Conservation (phyloP, 345 rosid species). For the Euclidium syriacum region DNA sequence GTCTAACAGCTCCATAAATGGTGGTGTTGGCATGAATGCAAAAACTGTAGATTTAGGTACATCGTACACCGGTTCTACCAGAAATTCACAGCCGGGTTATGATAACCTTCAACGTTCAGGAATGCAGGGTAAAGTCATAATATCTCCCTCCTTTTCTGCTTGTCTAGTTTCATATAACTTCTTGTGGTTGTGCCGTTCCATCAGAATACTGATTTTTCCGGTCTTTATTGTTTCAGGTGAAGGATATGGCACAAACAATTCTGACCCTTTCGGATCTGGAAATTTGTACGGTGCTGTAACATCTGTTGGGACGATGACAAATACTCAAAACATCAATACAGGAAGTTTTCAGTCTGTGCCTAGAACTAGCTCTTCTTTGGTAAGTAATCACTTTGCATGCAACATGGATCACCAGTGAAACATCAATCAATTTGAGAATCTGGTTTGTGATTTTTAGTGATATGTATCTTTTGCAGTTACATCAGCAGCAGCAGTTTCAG, state of each 20-base stretch:
- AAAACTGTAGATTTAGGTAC: conserved; percentile 43
- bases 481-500: conserved; percentile 74
- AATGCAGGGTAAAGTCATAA: conserved; percentile 52
- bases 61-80: conserved; percentile 49
- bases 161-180: conserved; percentile 12
- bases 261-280: conserved; percentile 65
- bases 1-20: conserved; percentile 60
- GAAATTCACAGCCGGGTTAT: conserved; percentile 58
- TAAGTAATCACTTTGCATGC: conserved; percentile 48
- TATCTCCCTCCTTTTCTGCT: not conserved
- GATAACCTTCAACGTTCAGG: conserved; percentile 64
- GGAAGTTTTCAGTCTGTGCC: conserved; percentile 52
- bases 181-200: not conserved
- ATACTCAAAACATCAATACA: conserved; percentile 53
- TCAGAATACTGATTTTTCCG: not conserved
- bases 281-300: conserved; percentile 56
- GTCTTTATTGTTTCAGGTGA: conserved; percentile 53
- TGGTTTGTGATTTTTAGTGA: conserved; percentile 46
- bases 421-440: conserved; percentile 42
- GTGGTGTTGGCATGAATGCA: conserved; percentile 64
- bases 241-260: conserved; percentile 54
- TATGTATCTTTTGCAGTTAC: conserved; percentile 45
- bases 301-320: conserved; percentile 53
- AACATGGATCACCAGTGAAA: conserved; percentile 42
- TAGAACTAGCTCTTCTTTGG: conserved; percentile 47